These are phyloP conservation scores for Aspergillus sp. DNA, from an alignment of 2,329 filamentous ascomycete species.

Conservation along the genomic window DNA sequence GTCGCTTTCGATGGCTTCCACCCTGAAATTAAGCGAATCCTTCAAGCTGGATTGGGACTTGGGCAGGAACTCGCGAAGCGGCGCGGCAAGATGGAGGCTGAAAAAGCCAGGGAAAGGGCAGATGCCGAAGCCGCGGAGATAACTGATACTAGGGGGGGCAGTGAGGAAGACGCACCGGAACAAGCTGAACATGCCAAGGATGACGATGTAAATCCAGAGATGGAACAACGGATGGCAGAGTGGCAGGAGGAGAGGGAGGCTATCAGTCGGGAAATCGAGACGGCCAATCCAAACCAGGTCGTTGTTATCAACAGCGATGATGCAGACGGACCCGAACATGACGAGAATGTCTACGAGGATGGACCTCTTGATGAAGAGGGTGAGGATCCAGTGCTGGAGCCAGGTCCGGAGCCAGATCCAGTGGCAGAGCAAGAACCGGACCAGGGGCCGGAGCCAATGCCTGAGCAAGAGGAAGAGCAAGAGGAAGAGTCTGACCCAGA, in stretches of 20 bases:
- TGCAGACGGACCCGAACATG: slow-evolving; percentile 3
- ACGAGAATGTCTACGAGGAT: not conserved
- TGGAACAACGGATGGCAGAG: slow-evolving; percentile 27
- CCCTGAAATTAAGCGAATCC: slow-evolving; percentile 27
- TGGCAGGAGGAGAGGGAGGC: slow-evolving; percentile 39
- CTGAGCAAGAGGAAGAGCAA: slow-evolving; percentile 2
- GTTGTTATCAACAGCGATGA: slow-evolving; percentile 38
- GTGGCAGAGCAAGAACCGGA: not conserved
- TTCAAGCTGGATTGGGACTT: slow-evolving; percentile 33
- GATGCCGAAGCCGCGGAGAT: slow-evolving; percentile 7
- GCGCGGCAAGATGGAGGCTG: slow-evolving; percentile 12
- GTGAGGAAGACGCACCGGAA: no score
- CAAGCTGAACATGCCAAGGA: slow-evolving; percentile 1
- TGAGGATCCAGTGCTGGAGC: no score
- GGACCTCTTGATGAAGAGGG: slow-evolving; percentile 2
- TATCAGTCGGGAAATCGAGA: slow-evolving; percentile 35
- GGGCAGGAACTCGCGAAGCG: slow-evolving; percentile 35
- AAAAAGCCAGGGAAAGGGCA: slow-evolving; percentile 2
- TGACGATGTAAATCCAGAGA: slow-evolving; percentile 12
- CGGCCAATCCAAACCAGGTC: slow-evolving; percentile 34
- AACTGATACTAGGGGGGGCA: no score
- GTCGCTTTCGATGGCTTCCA: slow-evolving; percentile 29
- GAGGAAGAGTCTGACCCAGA: not conserved
- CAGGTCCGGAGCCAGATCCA: no score
- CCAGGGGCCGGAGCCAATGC: slow-evolving; percentile 2